Evolutionary conservation across 805 yeast genomes (phyloP).

Genomic region (Metschnikowia henanensis): DNA sequence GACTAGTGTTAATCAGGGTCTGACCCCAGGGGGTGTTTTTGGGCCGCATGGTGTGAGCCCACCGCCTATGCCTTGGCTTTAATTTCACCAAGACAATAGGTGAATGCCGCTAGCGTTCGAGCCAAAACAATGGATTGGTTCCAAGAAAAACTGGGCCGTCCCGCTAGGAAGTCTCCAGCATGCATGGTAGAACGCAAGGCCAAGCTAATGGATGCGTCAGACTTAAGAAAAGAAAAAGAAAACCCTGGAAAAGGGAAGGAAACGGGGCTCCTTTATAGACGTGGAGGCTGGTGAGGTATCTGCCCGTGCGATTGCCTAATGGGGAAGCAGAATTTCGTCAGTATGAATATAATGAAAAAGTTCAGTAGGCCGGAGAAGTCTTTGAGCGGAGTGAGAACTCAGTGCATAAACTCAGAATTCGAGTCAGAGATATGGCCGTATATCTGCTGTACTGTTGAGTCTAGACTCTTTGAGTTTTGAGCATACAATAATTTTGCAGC

Average conservation of each 20-base stretch:
- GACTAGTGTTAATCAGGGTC: slow-evolving; percentile 4
- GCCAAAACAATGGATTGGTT: background rate
- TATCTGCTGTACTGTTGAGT: no score
- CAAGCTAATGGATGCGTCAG: slow-evolving; percentile 9
- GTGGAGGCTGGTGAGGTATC: background rate
- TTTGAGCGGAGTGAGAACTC: no score
- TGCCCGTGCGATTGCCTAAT: no score
- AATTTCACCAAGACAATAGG: background rate
- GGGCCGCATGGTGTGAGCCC: slow-evolving; percentile 1
- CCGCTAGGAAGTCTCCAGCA: slow-evolving; percentile 6
- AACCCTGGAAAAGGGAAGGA: background rate
- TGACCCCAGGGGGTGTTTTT: background rate
- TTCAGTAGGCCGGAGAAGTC: no score
- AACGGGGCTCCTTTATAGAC: slow-evolving; percentile 1
- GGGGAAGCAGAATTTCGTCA: no score
- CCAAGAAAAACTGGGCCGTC: background rate
- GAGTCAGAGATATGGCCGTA: no score
- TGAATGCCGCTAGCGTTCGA: slow-evolving; percentile 3
- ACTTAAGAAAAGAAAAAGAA: slow-evolving; percentile 3
- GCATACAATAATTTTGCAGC: no score
- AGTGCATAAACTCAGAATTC: no score
- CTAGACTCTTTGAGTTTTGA: no score
- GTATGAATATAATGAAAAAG: no score
- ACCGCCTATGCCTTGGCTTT: slow-evolving; percentile 1
- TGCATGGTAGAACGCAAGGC: slow-evolving; percentile 5